Evolutionary conservation across 1,284 basidiomycete species (phyloP).

Genomic region (Amylostereum areolatum): DNA sequence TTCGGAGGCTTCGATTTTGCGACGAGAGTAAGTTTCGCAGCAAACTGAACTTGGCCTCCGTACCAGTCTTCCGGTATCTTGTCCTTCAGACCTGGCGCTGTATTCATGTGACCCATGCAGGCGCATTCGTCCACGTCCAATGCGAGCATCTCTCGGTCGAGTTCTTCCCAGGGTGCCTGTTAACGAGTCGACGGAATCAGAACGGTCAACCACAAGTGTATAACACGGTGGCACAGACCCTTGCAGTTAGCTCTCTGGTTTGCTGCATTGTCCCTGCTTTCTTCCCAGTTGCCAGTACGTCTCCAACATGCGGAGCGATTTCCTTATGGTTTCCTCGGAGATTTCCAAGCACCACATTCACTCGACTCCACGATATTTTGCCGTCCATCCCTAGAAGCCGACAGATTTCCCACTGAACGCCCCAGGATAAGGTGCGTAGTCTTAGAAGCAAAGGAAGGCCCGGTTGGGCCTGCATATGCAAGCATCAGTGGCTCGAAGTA

Average conservation of each 20-base stretch:
- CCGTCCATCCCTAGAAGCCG: slow-evolving; percentile 2
- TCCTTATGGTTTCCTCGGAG: background rate
- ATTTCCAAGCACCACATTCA: background rate
- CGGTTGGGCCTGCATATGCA: too few relatives aligned
- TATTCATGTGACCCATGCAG: slow-evolving; percentile 19
- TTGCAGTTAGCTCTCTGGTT: slow-evolving; percentile 4
- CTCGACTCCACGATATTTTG: too few relatives aligned
- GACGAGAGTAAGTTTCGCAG: slow-evolving; percentile 13
- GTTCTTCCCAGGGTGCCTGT: slow-evolving; percentile 32
- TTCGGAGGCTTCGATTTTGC: background rate
- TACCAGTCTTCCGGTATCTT: slow-evolving; percentile 21
- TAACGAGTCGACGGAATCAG: background rate
- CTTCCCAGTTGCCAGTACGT: background rate
- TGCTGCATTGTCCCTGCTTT: background rate
- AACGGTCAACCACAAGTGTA: background rate
- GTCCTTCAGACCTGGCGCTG: background rate
- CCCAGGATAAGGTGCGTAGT: slow-evolving; percentile 12
- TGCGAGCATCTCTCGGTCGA: slow-evolving; percentile 27
- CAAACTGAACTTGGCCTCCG: slow-evolving; percentile 32
- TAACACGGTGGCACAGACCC: background rate
- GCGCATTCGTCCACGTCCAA: slow-evolving; percentile 17
- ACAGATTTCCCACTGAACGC: slow-evolving; percentile 23
- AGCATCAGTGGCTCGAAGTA: too few relatives aligned
- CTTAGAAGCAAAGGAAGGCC: too few relatives aligned
- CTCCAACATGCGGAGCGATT: slow-evolving; percentile 7